A percentile compares a stretch with the other conserved stretches of the same genome.
phyloP scores from a whole-genome alignment of 2,329 filamentous ascomycete genomes.

The Nemania sp. region DNA sequence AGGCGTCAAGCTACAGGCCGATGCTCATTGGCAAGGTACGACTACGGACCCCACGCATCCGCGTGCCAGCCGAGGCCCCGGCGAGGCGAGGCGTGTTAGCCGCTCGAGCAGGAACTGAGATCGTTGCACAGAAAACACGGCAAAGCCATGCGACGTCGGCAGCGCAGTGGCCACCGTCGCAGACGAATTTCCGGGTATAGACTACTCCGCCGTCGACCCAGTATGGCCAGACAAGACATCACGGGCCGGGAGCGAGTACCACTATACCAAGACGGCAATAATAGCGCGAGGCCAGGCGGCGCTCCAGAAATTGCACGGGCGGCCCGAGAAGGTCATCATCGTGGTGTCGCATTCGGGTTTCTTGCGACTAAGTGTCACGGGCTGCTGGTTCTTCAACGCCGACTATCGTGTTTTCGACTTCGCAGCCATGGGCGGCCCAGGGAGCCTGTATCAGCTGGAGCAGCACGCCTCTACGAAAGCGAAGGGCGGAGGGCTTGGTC shows the following conservation, averaged over 20 bases:
- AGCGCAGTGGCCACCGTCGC: conserved; percentile 48
- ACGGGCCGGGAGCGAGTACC: conserved; percentile 50
- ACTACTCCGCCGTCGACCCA: conserved; percentile 61
- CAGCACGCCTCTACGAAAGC: conserved; percentile 54
- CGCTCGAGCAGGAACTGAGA: neutral
- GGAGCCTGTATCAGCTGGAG: conserved; percentile 41
- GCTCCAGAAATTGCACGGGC: conserved; percentile 52
- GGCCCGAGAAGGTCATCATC: conserved; percentile 64
- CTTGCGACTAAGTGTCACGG: conserved; percentile 58
- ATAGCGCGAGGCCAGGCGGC: conserved; percentile 57
- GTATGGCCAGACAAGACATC: conserved; percentile 66
- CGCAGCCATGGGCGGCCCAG: conserved; percentile 28
- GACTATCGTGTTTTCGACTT: conserved; percentile 68
- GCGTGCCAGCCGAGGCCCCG: too few species aligned
- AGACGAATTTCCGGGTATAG: conserved; percentile 56
- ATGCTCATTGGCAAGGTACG: conserved; percentile 68
- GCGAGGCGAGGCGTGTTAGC: neutral
- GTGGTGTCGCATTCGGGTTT: conserved; percentile 70
- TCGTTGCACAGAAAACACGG: conserved; percentile 52
- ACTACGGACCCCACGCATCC: conserved; percentile 1
- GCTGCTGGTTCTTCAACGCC: conserved; percentile 61
- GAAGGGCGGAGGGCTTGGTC: conserved; percentile 55
- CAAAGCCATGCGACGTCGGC: conserved; percentile 65
- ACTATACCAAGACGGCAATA: conserved; percentile 56
- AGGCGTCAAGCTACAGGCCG: conserved; percentile 57